Evolutionary conservation across 2,329 filamentous ascomycete genomes (phyloP).

Genomic region (Knoxdaviesia capensis): DNA sequence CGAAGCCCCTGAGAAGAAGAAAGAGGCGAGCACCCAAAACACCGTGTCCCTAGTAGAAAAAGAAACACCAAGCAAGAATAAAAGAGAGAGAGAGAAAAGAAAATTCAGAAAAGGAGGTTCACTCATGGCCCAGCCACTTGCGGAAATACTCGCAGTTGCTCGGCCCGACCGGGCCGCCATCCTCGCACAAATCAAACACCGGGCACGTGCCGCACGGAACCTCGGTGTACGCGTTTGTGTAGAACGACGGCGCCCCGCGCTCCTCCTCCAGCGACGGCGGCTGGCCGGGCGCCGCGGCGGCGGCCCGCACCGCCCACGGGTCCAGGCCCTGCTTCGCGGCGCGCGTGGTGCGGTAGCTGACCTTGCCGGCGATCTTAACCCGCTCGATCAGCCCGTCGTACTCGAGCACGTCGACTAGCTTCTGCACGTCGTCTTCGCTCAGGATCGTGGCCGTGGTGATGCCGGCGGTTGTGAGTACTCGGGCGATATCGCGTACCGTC

Average conservation of each 20-base stretch:
- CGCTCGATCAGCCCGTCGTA: constrained; percentile 71
- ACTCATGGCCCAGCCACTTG: constrained; percentile 48
- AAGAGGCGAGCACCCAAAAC: neutral
- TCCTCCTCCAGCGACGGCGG: constrained; percentile 9
- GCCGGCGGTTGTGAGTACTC: constrained; percentile 45
- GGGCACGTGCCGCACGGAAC: constrained; percentile 82
- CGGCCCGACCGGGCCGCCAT: constrained; percentile 77
- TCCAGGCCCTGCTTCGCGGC: constrained; percentile 23
- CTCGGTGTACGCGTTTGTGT: constrained; percentile 61
- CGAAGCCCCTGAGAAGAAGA: neutral
- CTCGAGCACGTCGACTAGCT: constrained; percentile 71
- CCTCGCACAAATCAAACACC: constrained; percentile 80
- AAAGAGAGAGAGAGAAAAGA: too few relatives aligned
- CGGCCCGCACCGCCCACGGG: constrained; percentile 14
- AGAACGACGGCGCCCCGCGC: constrained; percentile 17
- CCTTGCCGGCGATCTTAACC: constrained; percentile 25
- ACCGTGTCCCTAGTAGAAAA: neutral
- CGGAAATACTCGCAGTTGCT: constrained; percentile 84
- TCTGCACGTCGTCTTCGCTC: constrained; percentile 57
- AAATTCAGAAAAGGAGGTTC: constrained; percentile 2
- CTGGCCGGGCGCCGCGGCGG: constrained; percentile 8
- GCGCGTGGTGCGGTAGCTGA: constrained; percentile 32
- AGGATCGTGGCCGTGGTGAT: constrained; percentile 55
- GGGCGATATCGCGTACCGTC: constrained; percentile 58
- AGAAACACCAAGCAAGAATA: too few relatives aligned